Base-by-base conservation (phyloP, 371 early-diverging fungal species). In the Rhizopus arrhizus region DNA sequence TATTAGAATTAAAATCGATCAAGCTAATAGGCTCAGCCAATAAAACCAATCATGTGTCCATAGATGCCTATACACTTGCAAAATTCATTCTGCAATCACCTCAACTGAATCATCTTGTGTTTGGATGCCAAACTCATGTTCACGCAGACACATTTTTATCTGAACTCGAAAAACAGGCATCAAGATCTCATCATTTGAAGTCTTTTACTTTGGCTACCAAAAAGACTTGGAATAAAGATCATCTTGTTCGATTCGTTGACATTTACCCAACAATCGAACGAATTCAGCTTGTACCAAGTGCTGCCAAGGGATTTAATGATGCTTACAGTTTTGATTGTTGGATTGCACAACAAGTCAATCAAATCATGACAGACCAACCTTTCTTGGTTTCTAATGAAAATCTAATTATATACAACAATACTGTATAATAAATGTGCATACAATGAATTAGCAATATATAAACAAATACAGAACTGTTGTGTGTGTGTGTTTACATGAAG, bases 121-220 rank as follows among this genome's bases (percentile, higher is more conserved):
- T 75, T 1, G 56, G 66, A 7, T 68, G 73, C 38, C 64, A 70
- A 38, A 47, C 59, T 2, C 75, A 72, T 43, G 63, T 75, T 16
- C 68, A 73, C 41, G 66, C 73, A 46, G 68, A 70, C 8, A 66
- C 72, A 9, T 56, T 74, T 13, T 15, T 68, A n/a, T 13, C 66
- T 15, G 66, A 62, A 40, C 53, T 66, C 16, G 66, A 66, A 50
- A 58, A 64, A 10, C 11, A 43, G 3, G 0, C 8, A 13, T 22
- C 13, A 2, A 43, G 9, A 7, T 28, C 41, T 6, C 45, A 47
- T 2, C n/a, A 35, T 12, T 38, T 68, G 4, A 50, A 48, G 15
- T 56, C 56, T 0, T 32, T 68, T 0, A 56, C 58, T 6, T 35
- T 68, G 15, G 68, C 68, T 12, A 63, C 63, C 2, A 57, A 58